These are phyloP conservation scores for Cryptococcus depauperatus DNA, from an alignment of 1,284 basidiomycete species.

Conservation along the genomic window DNA sequence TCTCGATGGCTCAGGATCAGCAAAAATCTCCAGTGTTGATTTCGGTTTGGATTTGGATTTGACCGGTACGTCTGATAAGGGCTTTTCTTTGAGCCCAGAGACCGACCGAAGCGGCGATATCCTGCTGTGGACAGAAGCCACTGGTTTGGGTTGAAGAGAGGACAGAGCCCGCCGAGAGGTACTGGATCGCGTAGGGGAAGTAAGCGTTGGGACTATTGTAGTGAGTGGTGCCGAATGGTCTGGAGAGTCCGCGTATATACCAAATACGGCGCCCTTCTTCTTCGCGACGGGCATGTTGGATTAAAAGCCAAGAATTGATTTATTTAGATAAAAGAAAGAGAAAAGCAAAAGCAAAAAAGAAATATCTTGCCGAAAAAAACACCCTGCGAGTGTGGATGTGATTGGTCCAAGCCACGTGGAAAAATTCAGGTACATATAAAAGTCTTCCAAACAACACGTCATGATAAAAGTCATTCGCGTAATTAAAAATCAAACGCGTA, in stretches of 20 bases:
- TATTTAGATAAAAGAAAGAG: no score
- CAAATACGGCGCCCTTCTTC: conserved; percentile 44
- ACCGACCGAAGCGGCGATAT: not conserved
- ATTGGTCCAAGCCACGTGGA: no score
- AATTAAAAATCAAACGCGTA: no score
- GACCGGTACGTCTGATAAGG: not conserved
- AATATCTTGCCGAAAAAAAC: no score
- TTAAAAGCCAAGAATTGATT: no score
- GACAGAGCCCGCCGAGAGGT: conserved; percentile 13
- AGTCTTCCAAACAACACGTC: no score
- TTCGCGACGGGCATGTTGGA: conserved; percentile 41
- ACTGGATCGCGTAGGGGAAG: conserved; percentile 1
- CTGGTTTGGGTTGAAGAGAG: conserved; percentile 10
- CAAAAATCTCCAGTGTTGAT: conserved; percentile 3
- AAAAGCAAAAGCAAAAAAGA: no score
- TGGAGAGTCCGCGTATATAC: conserved; percentile 44
- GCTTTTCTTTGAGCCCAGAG: not conserved
- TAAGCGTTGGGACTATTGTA: conserved; percentile 2
- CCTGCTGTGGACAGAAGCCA: not conserved
- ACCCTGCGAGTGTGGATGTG: no score
- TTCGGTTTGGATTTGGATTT: conserved; percentile 3
- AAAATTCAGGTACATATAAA: no score
- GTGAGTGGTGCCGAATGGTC: conserved; percentile 3
- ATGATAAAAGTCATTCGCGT: no score
- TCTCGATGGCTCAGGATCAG: conserved; percentile 1